phyloP scores from a whole-genome alignment of 371 early-diverging fungal genomes.

The Phascolomyces articulosus region DNA sequence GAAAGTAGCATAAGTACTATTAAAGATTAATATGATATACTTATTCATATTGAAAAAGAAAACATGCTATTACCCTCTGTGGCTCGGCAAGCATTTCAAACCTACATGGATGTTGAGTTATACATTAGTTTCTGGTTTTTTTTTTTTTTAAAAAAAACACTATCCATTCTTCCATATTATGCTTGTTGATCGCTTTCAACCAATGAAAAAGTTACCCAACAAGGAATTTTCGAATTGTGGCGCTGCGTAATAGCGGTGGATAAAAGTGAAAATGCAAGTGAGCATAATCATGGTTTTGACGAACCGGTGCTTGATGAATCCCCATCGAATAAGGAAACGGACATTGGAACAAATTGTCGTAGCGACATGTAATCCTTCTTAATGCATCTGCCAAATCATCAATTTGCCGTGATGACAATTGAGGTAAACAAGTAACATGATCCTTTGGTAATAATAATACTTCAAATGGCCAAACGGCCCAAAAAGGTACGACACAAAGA shows the following conservation, averaged over 20 bases:
- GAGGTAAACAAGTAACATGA: conserved; percentile 63
- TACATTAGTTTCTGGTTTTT: too few species aligned
- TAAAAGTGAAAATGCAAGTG: conserved; percentile 95
- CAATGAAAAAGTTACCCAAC: too few species aligned
- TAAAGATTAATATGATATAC: too few species aligned
- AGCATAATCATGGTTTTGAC: conserved; percentile 45
- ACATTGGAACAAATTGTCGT: conserved; percentile 90
- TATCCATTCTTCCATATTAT: too few species aligned
- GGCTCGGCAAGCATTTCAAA: conserved; percentile 94
- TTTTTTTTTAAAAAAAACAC: too few species aligned
- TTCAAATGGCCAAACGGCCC: conserved; percentile 97
- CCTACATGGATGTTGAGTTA: too few species aligned
- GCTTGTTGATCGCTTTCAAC: too few species aligned
- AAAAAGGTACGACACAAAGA: conserved; percentile 88
- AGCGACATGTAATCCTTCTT: conserved; percentile 75
- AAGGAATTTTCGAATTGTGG: conserved; percentile 91
- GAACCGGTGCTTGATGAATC: conserved; percentile 81
- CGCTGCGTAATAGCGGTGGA: conserved; percentile 88
- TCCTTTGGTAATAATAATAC: conserved; percentile 78
- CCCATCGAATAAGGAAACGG: conserved; percentile 98
- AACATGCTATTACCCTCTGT: too few species aligned
- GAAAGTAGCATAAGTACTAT: too few species aligned
- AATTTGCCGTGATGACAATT: conserved; percentile 43
- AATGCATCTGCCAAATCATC: conserved; percentile 77
- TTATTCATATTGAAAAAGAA: too few species aligned